Evolutionary conservation across 2,329 filamentous ascomycete species (phyloP).

Genomic region (Apiospora saccharicola): DNA sequence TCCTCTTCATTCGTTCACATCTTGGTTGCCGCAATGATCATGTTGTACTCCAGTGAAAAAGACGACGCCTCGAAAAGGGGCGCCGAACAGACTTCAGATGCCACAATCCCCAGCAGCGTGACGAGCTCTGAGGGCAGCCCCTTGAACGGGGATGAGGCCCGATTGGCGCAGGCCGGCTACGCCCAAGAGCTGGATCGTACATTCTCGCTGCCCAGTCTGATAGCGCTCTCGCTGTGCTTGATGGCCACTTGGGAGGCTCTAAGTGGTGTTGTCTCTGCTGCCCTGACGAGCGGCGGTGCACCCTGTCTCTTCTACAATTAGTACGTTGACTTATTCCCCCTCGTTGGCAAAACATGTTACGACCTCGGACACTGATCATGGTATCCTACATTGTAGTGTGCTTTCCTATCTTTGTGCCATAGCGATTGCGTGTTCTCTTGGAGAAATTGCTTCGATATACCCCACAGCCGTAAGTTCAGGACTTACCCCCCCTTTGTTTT

Average conservation of each 20-base stretch:
- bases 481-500: not conserved
- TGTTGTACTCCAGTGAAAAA: not conserved
- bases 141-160: slow-evolving; percentile 31
- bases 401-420: slow-evolving; percentile 50
- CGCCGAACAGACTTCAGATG: not conserved
- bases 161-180: slow-evolving; percentile 25
- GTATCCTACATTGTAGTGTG: slow-evolving; percentile 39
- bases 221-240: slow-evolving; percentile 52
- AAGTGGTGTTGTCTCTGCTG: slow-evolving; percentile 52
- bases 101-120: not conserved
- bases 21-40: not conserved
- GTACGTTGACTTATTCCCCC: slow-evolving; percentile 35
- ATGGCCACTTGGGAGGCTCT: slow-evolving; percentile 62
- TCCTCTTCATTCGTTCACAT: not conserved
- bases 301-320: slow-evolving; percentile 55
- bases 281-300: slow-evolving; percentile 53
- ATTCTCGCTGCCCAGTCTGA: slow-evolving; percentile 54
- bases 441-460: slow-evolving; percentile 59
- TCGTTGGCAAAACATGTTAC: not conserved
- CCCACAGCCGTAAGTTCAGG: slow-evolving; percentile 54
- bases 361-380: not conserved
- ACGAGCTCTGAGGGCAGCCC: not conserved
- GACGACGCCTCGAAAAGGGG: not conserved
- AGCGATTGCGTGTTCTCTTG: slow-evolving; percentile 56
- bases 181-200: slow-evolving; percentile 39